Base-by-base conservation (phyloP, 768 basidiomycete species). In the Leccinum truebloodii region DNA sequence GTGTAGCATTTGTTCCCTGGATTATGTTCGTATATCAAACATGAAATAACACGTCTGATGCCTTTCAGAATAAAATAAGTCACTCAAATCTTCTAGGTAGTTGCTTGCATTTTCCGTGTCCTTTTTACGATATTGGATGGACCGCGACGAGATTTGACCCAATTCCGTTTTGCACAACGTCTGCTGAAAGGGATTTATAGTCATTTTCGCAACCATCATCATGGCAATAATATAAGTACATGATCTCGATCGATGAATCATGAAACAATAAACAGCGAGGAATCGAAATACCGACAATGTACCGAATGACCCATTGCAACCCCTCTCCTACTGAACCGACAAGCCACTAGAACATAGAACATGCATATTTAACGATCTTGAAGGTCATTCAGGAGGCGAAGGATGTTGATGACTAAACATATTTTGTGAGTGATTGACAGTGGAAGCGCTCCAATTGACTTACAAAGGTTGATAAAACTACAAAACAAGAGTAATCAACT, bases 381-480 rank as follows among this genome's bases (percentile, higher is more conserved):
- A 12, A 77, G 67, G 65, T 81, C 77, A 66, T 86, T 92, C 67
- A 95, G 73, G 62, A 95, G 81, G 61, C 94, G 90, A 57, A 95
- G 84, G 69, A 95, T 93, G 73, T 81, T 90, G 70, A 95, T 75
- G 85, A 95, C 90, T 90, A 63, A 46, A 56, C 44, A 3, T 22
- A 46, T 20, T 5, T 13, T 57, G 22, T 64, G 48, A 60, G 59
- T 13, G 53, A 49, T 32, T 22, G 53, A 52, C 32, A 59, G 52
- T 22, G 16, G 20, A 48, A 41, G 16, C 22, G 22, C 18, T 3
- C 9, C n/a, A 60, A 37, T 58, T 51, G 49, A 80, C 88, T 76
- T 75, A 90, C 90, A 95, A 52, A 95, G 84, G 70, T 95, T 95
- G 76, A 94, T 81, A 73, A 94, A 92, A 69, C 90, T 92, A 64